These are phyloP conservation scores for Perilla frutescens DNA, from an alignment of 257 asterid species.

Conservation along the genomic window DNA sequence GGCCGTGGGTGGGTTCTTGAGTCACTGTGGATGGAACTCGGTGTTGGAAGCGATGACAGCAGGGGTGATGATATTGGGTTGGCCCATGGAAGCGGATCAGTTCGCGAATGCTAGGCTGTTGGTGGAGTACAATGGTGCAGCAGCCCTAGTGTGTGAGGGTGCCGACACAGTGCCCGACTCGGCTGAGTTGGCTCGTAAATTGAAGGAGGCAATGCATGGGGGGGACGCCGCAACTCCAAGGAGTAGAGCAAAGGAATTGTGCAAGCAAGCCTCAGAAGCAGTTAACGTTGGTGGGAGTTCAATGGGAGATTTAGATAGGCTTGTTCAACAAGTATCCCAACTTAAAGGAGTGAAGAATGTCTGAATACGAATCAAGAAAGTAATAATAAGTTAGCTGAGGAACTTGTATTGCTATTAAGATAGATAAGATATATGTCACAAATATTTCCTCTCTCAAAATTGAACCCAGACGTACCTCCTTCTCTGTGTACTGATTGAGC, in stretches of 20 bases:
- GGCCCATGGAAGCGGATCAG: slow-evolving; percentile 98
- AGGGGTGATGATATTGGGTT: slow-evolving; percentile 70
- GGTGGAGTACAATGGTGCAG: slow-evolving; percentile 55
- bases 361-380: background rate
- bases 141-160: slow-evolving; percentile 56
- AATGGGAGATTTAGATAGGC: slow-evolving; percentile 44
- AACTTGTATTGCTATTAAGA: no score
- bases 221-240: slow-evolving; percentile 23
- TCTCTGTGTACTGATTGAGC: background rate
- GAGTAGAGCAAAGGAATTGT: slow-evolving; percentile 58
- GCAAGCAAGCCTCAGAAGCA: slow-evolving; percentile 51
- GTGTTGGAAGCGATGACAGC: slow-evolving; percentile 56
- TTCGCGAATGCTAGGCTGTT: slow-evolving; percentile 55
- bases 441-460: no score
- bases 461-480: no score
- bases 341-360: slow-evolving; percentile 24
- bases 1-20: slow-evolving; percentile 64
- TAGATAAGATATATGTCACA: no score
- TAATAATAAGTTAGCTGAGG: no score
- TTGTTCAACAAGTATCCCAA: slow-evolving; percentile 47
- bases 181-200: slow-evolving; percentile 47
- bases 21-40: slow-evolving; percentile 92
- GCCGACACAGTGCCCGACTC: slow-evolving; percentile 57
- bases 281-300: slow-evolving; percentile 60
- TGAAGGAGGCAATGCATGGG: slow-evolving; percentile 52